Evolutionary conservation across 495 filamentous ascomycete genomes (phyloP).

Genomic region (Penicillium odoratum): DNA sequence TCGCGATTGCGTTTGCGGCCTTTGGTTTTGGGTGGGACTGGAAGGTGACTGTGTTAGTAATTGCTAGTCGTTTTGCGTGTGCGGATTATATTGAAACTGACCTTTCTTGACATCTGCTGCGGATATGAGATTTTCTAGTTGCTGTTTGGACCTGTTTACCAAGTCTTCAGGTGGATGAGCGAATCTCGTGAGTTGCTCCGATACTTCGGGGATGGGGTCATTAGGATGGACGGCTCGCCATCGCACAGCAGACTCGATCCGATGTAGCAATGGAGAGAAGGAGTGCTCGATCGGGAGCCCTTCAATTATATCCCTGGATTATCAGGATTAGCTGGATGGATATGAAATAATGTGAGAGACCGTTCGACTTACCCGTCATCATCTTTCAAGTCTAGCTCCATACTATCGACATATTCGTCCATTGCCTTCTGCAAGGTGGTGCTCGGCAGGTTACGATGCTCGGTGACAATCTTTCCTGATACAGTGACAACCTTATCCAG

Average conservation of each 20-base stretch:
- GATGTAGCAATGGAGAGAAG: slow-evolving; percentile 90
- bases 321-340: slow-evolving; percentile 25
- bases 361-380: slow-evolving; percentile 66
- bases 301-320: slow-evolving; percentile 61
- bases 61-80: neutral
- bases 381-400: slow-evolving; percentile 75
- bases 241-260: slow-evolving; percentile 80
- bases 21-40: slow-evolving; percentile 83
- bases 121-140: slow-evolving; percentile 62
- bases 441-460: slow-evolving; percentile 87
- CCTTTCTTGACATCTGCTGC: slow-evolving; percentile 86
- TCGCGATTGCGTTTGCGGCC: slow-evolving; percentile 69
- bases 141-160: slow-evolving; percentile 50
- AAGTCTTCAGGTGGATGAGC: slow-evolving; percentile 72
- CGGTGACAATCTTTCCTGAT: slow-evolving; percentile 76
- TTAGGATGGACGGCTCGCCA: slow-evolving; percentile 76
- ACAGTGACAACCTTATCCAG: slow-evolving; percentile 85
- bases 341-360: neutral
- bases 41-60: neutral
- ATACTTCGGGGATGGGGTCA: slow-evolving; percentile 63
- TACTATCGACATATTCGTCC: slow-evolving; percentile 87
- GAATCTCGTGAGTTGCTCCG: slow-evolving; percentile 70
- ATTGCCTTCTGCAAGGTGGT: slow-evolving; percentile 72
- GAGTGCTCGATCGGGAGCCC: slow-evolving; percentile 79
- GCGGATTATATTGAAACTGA: slow-evolving; percentile 24